Evolutionary conservation across 345 rosid species (phyloP), one percentile per base, ranked within the genome.

Genomic region (Sonneratia alba): DNA sequence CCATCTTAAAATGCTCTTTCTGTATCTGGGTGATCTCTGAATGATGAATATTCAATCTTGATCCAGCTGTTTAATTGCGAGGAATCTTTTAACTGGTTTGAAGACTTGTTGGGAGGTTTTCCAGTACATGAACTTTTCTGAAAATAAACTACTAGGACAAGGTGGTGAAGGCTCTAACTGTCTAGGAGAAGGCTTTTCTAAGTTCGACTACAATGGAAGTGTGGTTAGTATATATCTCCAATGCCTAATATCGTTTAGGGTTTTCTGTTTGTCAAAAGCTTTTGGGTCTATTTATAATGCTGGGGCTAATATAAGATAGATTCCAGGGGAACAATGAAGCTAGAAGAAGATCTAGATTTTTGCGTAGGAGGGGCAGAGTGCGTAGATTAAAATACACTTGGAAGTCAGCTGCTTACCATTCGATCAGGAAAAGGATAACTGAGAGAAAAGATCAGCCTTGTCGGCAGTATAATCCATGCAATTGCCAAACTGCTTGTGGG

Each of bases 361-460:
- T 96, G 76, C 96, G 98, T 66, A 83, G 99, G 79, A 89, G 96
- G 79, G 97, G 97, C 57, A 92, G 79, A 84, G 98, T 96, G 74
- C 99, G 99, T 67, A 91, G 99, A 55, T 81, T 96, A 83, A 96
- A 96, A 83, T 96, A 96, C 79, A 92, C 99, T 37, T 96, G 99
- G 99, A 96, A 96, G 78, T 93, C 98, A 77, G 91, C 98, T 77
- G 99, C 98, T 36, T 95, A 92, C 78, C 99, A 95, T 80, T 95
- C 99, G 37, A 89, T 95, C 67, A 82, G 99, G 87, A 95, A 95
- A 81, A 81, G 90, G 68, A 89, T 83, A 71, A 90, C 90, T 49
- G 99, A 95, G 70, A 90, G 86, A 79, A 95, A 95, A 86, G 99
- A 95, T 81, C 99, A 92, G 82, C 99, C 99, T 6, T 95, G 99